These are phyloP conservation scores for Daedaleopsis sinensis DNA, from an alignment of 768 basidiomycete species.

Conservation along the genomic window DNA sequence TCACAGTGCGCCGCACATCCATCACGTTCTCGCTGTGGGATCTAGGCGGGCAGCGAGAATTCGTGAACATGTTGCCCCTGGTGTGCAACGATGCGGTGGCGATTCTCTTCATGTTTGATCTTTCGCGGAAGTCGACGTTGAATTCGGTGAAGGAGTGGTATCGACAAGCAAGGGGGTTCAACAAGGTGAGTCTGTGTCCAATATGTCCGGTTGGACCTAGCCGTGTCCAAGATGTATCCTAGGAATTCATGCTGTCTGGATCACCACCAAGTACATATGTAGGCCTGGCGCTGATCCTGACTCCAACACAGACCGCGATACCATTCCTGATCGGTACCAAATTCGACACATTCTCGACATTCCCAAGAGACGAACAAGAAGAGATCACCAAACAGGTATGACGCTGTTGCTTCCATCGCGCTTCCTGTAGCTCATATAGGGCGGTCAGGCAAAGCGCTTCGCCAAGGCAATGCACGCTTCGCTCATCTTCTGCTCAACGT, in stretches of 20 bases:
- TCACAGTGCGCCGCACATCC: conserved; percentile 95
- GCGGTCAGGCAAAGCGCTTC: conserved; percentile 87
- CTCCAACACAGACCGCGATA: conserved; percentile 81
- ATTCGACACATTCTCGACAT: conserved; percentile 95
- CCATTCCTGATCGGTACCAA: conserved; percentile 99
- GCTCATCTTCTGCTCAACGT: conserved; percentile 99
- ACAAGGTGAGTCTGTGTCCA: conserved; percentile 68
- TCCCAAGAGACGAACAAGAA: conserved; percentile 97
- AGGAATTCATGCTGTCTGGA: no score
- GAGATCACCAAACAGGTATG: conserved; percentile 96
- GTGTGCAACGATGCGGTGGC: conserved; percentile 99
- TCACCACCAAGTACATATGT: no score
- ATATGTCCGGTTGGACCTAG: neutral
- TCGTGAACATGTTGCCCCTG: conserved; percentile 98
- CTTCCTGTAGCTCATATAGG: neutral
- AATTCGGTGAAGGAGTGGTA: conserved; percentile 99
- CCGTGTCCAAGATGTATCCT: no score
- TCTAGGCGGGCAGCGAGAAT: conserved; percentile 95
- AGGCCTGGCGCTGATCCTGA: neutral
- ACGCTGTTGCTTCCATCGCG: conserved; percentile 1
- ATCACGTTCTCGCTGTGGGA: conserved; percentile 99
- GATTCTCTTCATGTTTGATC: conserved; percentile 99
- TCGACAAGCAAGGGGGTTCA: conserved; percentile 97
- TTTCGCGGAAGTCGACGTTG: conserved; percentile 94
- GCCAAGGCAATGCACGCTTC: conserved; percentile 99